These are phyloP conservation scores for Saccharomyces kudriavzevii DNA, from an alignment of 805 yeast genomes.

Conservation along the genomic window DNA sequence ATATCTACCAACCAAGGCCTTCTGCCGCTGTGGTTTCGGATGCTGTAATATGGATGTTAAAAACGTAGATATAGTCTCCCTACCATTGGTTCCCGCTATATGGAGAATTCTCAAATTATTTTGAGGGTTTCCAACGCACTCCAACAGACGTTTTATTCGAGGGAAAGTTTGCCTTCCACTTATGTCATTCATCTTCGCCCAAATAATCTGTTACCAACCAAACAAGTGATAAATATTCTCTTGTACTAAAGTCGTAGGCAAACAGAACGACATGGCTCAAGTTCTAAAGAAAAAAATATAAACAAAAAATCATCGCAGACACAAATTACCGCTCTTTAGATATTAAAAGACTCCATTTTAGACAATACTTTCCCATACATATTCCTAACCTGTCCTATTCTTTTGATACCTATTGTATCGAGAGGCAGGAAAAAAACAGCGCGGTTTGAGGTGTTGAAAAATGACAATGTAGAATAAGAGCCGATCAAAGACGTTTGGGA, in stretches of 20 bases:
- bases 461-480: neutral
- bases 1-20: constrained; percentile 52
- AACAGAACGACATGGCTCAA: neutral
- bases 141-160: constrained; percentile 40
- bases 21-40: constrained; percentile 23
- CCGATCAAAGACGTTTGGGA: neutral
- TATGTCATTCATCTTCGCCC: neutral
- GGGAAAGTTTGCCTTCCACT: constrained; percentile 2
- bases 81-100: constrained; percentile 92
- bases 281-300: neutral
- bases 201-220: neutral
- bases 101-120: constrained; percentile 56
- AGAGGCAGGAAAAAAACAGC: neutral
- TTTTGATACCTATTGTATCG: neutral
- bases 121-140: constrained; percentile 62
- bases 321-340: neutral
- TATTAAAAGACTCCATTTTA: neutral
- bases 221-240: neutral
- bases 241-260: neutral
- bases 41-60: constrained; percentile 53
- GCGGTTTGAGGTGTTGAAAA: neutral
- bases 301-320: neutral
- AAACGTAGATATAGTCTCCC: constrained; percentile 84
- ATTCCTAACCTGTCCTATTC: neutral
- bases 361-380: neutral